Base-by-base conservation (phyloP, 495 filamentous ascomycete species). In the Saxophila tyrrhenica region DNA sequence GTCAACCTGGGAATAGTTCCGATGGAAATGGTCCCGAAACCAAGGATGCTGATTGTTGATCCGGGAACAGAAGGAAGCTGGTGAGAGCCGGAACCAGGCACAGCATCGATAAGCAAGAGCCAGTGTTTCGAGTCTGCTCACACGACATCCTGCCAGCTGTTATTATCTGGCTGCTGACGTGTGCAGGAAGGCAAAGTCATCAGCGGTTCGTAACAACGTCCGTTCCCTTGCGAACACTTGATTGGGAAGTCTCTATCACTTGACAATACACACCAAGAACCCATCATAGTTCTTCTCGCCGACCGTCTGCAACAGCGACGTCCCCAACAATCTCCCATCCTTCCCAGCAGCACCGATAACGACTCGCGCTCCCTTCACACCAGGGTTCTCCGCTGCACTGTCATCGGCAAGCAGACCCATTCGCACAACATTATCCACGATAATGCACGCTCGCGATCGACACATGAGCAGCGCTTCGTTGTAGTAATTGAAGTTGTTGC, bases 261-360 rank as follows among this genome's bases (percentile, higher is more conserved):
- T 56, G 16, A 59, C 43, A 11, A 59, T 60, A 9, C 69, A 72
- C 32, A 72, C 51, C 55, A 74, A 50, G 56, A 70, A 74, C 1
- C 76, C 77, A 69, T 78, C 77, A 54, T 76, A 74, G 17, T 61
- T 66, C 67, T 79, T 80, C 62, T 73, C 72, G 0, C 72, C 70
- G 10, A 78, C 75, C 0, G 72, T 73, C 64, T 78, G 74, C 54
- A 78, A 49, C 1, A 79, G 70, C 20, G 68, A 65, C 17, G 64
- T 67, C 43, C 78, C 75, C 2, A 78, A 60, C 21, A 78, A 59
- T 23, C 73, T 63, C 9, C 52, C 32, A 55, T 75, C 70, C 58
- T 61, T 69, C 15, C 73, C 75, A 29, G 68, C 68, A 44, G 64
- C 67, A 59, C 72, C 75, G 19, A 78, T 69, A 9, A 74, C 64